phyloP scores from a whole-genome alignment of 1,139 yeast species.

The Yamadazyma dendronema region DNA sequence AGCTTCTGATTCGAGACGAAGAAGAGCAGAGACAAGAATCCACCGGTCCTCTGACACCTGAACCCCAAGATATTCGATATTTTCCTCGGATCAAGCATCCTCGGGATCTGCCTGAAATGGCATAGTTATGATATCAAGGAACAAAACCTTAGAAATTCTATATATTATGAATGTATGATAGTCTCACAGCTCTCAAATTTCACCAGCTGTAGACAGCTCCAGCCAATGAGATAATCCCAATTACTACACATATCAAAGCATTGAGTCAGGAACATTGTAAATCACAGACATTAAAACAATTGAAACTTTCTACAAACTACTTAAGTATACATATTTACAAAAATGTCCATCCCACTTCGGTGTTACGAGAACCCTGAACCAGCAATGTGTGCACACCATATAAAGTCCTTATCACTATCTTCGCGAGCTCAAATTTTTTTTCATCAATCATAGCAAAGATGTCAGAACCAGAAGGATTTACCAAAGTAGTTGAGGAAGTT shows the following conservation, averaged over 20 bases:
- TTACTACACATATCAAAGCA: too few species aligned
- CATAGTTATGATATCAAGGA: not conserved
- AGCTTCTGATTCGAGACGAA: slow-evolving; percentile 5
- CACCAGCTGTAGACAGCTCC: too few species aligned
- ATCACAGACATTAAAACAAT: too few species aligned
- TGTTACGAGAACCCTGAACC: too few species aligned
- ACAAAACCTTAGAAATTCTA: not conserved
- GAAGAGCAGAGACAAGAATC: not conserved
- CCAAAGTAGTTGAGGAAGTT: slow-evolving; percentile 16
- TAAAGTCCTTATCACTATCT: too few species aligned
- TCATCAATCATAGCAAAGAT: slow-evolving; percentile 6
- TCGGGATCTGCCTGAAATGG: not conserved
- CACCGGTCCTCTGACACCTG: not conserved
- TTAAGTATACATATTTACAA: too few species aligned
- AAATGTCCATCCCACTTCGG: too few species aligned
- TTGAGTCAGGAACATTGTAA: too few species aligned
- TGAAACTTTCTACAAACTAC: too few species aligned
- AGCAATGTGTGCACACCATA: too few species aligned
- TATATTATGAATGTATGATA: too few species aligned
- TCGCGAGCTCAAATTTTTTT: slow-evolving; percentile 5
- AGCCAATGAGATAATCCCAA: not conserved
- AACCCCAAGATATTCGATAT: not conserved
- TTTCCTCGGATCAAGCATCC: slow-evolving; percentile 3
- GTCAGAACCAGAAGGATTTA: slow-evolving; percentile 17
- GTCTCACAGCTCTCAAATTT: too few species aligned